Conservation (phyloP, 2,329 filamentous ascomycete genomes). For the Cladophialophora yegresii region DNA sequence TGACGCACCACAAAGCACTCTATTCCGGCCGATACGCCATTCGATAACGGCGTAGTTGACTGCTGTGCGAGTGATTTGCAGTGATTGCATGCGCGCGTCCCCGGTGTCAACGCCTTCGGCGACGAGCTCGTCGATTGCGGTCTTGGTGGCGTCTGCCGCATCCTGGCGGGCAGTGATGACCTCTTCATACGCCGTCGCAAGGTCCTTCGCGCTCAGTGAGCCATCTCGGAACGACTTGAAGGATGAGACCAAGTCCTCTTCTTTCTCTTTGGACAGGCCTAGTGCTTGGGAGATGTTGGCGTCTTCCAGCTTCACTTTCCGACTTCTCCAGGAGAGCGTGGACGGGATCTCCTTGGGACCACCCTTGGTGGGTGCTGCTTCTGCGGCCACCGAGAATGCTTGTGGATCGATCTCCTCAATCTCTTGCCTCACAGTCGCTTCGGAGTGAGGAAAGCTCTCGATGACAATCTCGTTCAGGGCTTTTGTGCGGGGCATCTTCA, state of each 20-base stretch:
- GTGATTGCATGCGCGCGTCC: conserved; percentile 83
- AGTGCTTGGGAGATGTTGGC: conserved; percentile 86
- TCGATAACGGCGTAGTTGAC: conserved; percentile 93
- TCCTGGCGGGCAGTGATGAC: conserved; percentile 90
- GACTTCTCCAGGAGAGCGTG: conserved; percentile 80
- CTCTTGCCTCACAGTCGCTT: conserved; percentile 60
- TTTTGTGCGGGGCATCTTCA: conserved; percentile 81
- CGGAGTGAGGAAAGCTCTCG: conserved; percentile 70
- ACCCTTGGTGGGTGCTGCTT: conserved; percentile 54
- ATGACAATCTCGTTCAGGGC: conserved; percentile 77
- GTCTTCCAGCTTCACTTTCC: conserved; percentile 86
- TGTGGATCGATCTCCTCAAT: conserved; percentile 71
- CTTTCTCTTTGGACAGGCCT: conserved; percentile 64
- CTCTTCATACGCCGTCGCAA: conserved; percentile 85
- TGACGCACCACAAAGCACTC: conserved; percentile 76
- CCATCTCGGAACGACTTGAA: conserved; percentile 26
- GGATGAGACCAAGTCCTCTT: conserved; percentile 49
- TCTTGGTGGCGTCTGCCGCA: conserved; percentile 88
- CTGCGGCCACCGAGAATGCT: conserved; percentile 56
- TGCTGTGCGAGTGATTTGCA: conserved; percentile 88
- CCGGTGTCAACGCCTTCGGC: conserved; percentile 81
- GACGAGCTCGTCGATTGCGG: conserved; percentile 85
- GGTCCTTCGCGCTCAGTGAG: conserved; percentile 60
- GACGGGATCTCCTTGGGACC: conserved; percentile 61
- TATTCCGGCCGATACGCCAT: conserved; percentile 91